Evolutionary conservation across 2,329 filamentous ascomycete species (phyloP), one percentile per base, ranked within the genome.

Genomic region (Fusarium nygamai): DNA sequence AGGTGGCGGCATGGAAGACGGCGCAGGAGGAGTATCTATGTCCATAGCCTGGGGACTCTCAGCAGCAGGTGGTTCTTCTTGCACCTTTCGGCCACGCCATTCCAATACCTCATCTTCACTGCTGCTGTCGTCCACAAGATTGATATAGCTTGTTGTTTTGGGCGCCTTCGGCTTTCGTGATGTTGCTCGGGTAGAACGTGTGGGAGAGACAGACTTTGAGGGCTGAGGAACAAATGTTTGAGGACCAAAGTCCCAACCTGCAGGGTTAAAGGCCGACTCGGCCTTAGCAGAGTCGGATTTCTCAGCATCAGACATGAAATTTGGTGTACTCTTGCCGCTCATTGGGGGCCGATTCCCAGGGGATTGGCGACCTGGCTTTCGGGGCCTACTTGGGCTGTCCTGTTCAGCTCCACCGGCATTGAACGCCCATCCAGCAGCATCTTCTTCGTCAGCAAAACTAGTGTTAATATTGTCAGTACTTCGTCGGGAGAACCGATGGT

Each of bases 381-480:
- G 82, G 38, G 64, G 60, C 57, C 71, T 76, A 31, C 78, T 71
- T 46, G 74, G 74, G n/a, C 74, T 76, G 29, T 75, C 76, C 22
- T 71, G 64, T 72, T 82, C 76, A 76, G 78, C 78, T 39, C 82
- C 82, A 10, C 88, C 88, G 19, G 88, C 88, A 61, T 82, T 88
- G 71, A 90, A 90, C 63, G 87, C 83, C 85, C 85, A 89, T 27
- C 82, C 80, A 39, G 82, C 80, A 10, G 82, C 74, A 48, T 82
- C 79, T 27, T 90, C 86, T 20, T 86, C 85, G 8, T 87, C 83
- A 27, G 86, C 86, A 80, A 92, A 92, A 44, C 83, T 88, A 24
- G 90, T 92, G 79, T 90, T 89, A 74, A 92, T 92, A 59, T 88
- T 89, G 64, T 92, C 89, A 27, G 87, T 83, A 74, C 88, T 91